phyloP scores from a whole-genome alignment of 2,329 filamentous ascomycete species.

The Calonectria hongkongensis region DNA sequence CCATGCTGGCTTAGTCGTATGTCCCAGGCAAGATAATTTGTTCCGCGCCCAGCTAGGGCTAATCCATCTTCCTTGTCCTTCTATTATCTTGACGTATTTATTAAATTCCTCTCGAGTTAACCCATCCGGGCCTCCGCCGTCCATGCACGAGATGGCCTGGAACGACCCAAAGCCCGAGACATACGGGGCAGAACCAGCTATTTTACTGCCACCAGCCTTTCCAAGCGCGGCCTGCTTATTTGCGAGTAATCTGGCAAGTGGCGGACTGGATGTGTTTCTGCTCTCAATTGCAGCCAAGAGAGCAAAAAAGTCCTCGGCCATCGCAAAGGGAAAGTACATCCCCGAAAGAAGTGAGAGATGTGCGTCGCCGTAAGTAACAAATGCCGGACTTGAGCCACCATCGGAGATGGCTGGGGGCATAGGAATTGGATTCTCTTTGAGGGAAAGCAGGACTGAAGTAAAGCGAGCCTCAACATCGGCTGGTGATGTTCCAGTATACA shows the following conservation, averaged over 20 bases:
- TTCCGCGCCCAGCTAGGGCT: conserved; percentile 5
- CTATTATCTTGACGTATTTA: background rate
- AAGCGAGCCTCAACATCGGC: background rate
- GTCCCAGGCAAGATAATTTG: background rate
- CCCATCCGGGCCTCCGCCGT: background rate
- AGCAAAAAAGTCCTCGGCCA: conserved; percentile 6
- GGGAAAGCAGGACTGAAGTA: background rate
- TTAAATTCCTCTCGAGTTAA: background rate
- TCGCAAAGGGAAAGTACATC: background rate
- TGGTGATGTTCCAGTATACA: background rate
- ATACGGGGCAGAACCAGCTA: background rate
- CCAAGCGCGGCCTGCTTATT: background rate
- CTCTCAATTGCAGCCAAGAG: background rate
- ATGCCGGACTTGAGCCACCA: background rate
- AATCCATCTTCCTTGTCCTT: background rate
- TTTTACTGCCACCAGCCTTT: background rate
- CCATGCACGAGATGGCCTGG: conserved; percentile 3
- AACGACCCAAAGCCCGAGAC: background rate
- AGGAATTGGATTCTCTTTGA: background rate
- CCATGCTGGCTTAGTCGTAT: background rate
- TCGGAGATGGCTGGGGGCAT: background rate
- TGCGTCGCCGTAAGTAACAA: background rate
- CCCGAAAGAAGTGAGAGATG: background rate
- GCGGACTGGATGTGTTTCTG: conserved; percentile 2
- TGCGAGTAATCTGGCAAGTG: background rate